Evolutionary conservation across 192 early-diverging fungal species (phyloP).

Genomic region (Spinellus fusiger): DNA sequence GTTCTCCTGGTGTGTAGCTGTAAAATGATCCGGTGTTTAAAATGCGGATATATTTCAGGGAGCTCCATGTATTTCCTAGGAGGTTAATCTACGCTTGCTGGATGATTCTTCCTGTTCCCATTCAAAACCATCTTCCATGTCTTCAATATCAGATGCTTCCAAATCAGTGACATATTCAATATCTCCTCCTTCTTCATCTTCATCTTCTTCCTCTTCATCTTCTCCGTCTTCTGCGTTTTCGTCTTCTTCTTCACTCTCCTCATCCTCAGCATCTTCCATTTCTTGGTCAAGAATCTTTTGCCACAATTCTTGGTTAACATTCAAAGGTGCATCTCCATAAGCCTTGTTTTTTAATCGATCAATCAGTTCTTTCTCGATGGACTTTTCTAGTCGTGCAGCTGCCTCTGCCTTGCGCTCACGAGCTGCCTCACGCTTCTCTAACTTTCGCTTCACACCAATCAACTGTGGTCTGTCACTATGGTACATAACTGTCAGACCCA

Average conservation of each 20-base stretch:
- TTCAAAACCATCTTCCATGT: constrained; percentile 19
- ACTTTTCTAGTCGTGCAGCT: constrained; percentile 84
- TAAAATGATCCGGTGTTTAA: too few relatives aligned
- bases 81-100: too few relatives aligned
- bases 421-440: constrained; percentile 79
- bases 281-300: constrained; percentile 79
- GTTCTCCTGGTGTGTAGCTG: too few relatives aligned
- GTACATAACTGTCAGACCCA: background rate
- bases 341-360: constrained; percentile 88
- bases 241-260: constrained; percentile 65
- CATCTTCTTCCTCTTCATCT: constrained; percentile 42
- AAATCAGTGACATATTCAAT: constrained; percentile 56
- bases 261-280: constrained; percentile 61
- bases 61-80: too few relatives aligned
- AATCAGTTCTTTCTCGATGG: constrained; percentile 95
- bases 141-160: constrained; percentile 54
- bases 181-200: constrained; percentile 48
- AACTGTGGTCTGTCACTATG: constrained; percentile 57
- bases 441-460: constrained; percentile 89
- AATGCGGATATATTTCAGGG: too few relatives aligned
- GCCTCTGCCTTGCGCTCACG: constrained; percentile 88
- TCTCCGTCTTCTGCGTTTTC: constrained; percentile 57
- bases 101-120: constrained; percentile 17
- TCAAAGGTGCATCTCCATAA: constrained; percentile 95
- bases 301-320: constrained; percentile 88